A percentile compares a stretch with the other conserved stretches of the same genome.
Evolutionary conservation across 2,329 filamentous ascomycete species (phyloP).

Genomic region (Diaporthe sp.): DNA sequence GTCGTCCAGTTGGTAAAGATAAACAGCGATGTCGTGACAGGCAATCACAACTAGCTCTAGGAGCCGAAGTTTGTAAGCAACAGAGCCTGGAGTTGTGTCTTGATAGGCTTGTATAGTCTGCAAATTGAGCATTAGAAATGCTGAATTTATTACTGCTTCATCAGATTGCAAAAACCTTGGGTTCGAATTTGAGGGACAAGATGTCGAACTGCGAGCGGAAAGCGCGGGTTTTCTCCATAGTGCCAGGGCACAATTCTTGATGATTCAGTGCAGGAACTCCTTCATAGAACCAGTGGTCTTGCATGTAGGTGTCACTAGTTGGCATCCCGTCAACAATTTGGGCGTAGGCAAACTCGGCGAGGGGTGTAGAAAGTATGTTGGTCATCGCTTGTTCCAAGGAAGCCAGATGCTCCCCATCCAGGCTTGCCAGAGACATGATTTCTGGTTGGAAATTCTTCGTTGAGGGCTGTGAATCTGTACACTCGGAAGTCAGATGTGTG

Average conservation of each 20-base stretch:
- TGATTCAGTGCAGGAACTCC: constrained; percentile 11
- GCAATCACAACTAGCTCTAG: constrained; percentile 45
- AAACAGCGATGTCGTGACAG: constrained; percentile 44
- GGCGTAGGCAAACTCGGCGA: constrained; percentile 8
- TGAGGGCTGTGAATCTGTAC: not conserved
- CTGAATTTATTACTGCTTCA: not conserved
- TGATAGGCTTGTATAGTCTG: constrained; percentile 42
- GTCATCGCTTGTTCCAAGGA: not conserved
- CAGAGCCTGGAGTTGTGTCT: constrained; percentile 39
- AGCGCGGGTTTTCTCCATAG: constrained; percentile 21
- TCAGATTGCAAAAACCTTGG: not conserved
- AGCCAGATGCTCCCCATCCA: not conserved
- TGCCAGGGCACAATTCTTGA: constrained; percentile 28
- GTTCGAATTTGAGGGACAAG: not conserved
- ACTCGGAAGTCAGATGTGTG: not conserved
- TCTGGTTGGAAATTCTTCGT: not conserved
- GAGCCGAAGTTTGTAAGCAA: constrained; percentile 42
- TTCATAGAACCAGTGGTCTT: not conserved
- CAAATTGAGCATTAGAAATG: not conserved
- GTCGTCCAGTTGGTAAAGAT: constrained; percentile 38
- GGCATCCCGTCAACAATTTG: constrained; percentile 27
- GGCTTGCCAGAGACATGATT: not conserved
- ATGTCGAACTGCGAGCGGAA: constrained; percentile 27
- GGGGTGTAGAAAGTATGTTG: constrained; percentile 6
- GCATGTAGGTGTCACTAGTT: not conserved